Evolutionary conservation across 2,329 filamentous ascomycete species (phyloP).

Genomic region (Davidsoniella eucalypti): DNA sequence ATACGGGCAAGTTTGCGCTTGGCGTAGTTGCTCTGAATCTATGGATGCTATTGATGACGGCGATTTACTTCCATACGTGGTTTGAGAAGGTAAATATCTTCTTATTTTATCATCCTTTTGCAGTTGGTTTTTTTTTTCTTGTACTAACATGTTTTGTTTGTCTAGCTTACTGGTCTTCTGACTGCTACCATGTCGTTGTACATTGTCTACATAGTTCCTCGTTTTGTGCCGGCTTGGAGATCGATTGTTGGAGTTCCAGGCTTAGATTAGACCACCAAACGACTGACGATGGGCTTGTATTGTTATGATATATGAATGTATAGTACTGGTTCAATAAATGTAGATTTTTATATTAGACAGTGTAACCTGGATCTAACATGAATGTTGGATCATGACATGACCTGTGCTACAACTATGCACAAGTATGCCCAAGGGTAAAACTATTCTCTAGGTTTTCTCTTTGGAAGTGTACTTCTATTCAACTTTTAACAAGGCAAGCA

Average conservation of each 20-base stretch:
- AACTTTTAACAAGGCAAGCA: too few species aligned
- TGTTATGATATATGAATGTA: too few species aligned
- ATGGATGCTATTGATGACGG: slow-evolving; percentile 99
- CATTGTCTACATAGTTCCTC: slow-evolving; percentile 33
- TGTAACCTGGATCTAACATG: too few species aligned
- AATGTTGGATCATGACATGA: too few species aligned
- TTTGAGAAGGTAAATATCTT: slow-evolving; percentile 63
- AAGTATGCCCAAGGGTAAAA: too few species aligned
- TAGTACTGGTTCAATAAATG: too few species aligned
- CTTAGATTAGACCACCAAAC: slow-evolving; percentile 21
- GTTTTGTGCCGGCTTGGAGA: slow-evolving; percentile 31
- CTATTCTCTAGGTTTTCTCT: too few species aligned
- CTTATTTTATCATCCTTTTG: not conserved
- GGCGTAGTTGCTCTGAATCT: slow-evolving; percentile 54
- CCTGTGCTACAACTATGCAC: too few species aligned
- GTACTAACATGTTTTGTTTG: not conserved
- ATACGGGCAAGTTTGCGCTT: slow-evolving; percentile 39
- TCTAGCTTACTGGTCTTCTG: slow-evolving; percentile 36
- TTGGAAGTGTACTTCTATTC: too few species aligned
- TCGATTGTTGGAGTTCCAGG: slow-evolving; percentile 33
- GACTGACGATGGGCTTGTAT: too few species aligned
- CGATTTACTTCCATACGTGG: slow-evolving; percentile 97
- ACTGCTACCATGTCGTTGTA: slow-evolving; percentile 32
- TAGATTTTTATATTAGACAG: too few species aligned
- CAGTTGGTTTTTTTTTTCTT: not conserved